Conservation (phyloP, 2,329 filamentous ascomycete species). For the Fusarium nelsonii region DNA sequence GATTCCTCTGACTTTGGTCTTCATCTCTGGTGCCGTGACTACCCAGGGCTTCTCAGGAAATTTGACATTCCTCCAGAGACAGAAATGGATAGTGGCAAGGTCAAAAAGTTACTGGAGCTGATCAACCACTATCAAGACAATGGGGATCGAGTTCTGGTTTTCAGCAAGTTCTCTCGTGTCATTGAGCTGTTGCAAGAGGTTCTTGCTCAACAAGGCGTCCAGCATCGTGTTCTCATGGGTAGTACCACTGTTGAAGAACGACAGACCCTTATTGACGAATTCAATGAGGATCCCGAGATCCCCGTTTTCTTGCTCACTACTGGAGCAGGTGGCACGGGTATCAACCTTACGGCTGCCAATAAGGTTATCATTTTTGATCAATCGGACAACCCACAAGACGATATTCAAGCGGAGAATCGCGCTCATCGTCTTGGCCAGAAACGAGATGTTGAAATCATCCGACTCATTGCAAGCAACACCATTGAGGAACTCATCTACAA, state of each 20-base stretch:
- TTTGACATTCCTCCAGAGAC: slow-evolving; percentile 67
- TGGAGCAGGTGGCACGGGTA: slow-evolving; percentile 94
- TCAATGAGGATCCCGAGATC: slow-evolving; percentile 80
- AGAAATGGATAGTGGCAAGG: slow-evolving; percentile 80
- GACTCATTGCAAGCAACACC: slow-evolving; percentile 82
- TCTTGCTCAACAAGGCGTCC: slow-evolving; percentile 77
- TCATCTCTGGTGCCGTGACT: slow-evolving; percentile 74
- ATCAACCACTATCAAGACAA: slow-evolving; percentile 79
- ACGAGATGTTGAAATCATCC: slow-evolving; percentile 88
- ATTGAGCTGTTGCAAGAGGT: slow-evolving; percentile 91
- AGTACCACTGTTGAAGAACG: slow-evolving; percentile 84
- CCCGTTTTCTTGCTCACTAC: slow-evolving; percentile 94
- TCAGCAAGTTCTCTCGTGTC: slow-evolving; percentile 92
- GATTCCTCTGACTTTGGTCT: slow-evolving; percentile 73
- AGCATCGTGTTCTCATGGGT: slow-evolving; percentile 89
- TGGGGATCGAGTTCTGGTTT: slow-evolving; percentile 89
- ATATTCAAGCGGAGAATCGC: slow-evolving; percentile 97
- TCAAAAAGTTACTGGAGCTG: slow-evolving; percentile 82
- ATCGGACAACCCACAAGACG: slow-evolving; percentile 97
- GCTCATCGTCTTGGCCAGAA: slow-evolving; percentile 95
- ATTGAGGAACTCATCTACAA: slow-evolving; percentile 95
- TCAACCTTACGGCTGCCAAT: slow-evolving; percentile 95
- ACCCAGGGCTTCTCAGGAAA: slow-evolving; percentile 61
- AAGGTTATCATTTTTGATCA: slow-evolving; percentile 98
- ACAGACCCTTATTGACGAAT: slow-evolving; percentile 89